Evolutionary conservation across 2,329 filamentous ascomycete genomes (phyloP).

Genomic region (Akanthomyces muscarius): DNA sequence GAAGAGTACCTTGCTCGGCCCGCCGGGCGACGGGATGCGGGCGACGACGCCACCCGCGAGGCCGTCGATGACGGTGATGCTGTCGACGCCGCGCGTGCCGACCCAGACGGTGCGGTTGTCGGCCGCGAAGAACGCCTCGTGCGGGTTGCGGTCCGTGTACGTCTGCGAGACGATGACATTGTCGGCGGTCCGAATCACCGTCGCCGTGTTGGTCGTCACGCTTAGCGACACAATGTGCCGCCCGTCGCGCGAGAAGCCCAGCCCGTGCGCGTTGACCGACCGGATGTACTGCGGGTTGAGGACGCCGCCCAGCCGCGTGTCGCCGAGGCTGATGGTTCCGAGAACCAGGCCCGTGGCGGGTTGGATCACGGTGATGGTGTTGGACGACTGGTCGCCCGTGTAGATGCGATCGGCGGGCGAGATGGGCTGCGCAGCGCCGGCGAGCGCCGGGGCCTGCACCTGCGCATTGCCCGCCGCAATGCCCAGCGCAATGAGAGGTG

Average conservation of each 20-base stretch:
- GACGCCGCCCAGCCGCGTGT: slow-evolving; percentile 10
- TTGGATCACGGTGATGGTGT: slow-evolving; percentile 31
- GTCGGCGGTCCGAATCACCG: slow-evolving; percentile 19
- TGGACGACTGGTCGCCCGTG: slow-evolving; percentile 18
- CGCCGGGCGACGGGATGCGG: slow-evolving; percentile 16
- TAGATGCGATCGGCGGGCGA: slow-evolving; percentile 4
- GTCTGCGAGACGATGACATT: slow-evolving; percentile 19
- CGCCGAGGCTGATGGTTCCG: slow-evolving; percentile 19
- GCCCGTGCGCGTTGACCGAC: slow-evolving; percentile 19
- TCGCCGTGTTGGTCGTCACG: slow-evolving; percentile 18
- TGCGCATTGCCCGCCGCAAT: neutral
- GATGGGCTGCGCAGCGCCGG: neutral
- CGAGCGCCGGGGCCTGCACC: slow-evolving; percentile 2
- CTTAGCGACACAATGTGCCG: slow-evolving; percentile 19
- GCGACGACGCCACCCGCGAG: slow-evolving; percentile 16
- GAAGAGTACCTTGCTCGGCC: slow-evolving; percentile 21
- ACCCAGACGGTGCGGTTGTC: slow-evolving; percentile 20
- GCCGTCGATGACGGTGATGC: slow-evolving; percentile 18
- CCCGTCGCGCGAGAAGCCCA: slow-evolving; percentile 20
- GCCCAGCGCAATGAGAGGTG: neutral
- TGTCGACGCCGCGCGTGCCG: slow-evolving; percentile 19
- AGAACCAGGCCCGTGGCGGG: slow-evolving; percentile 16
- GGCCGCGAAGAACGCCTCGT: slow-evolving; percentile 20
- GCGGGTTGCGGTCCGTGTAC: slow-evolving; percentile 15
- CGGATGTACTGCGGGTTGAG: slow-evolving; percentile 18